phyloP scores from a whole-genome alignment of 148 eudicot genomes.

The Spergularia bocconei region DNA sequence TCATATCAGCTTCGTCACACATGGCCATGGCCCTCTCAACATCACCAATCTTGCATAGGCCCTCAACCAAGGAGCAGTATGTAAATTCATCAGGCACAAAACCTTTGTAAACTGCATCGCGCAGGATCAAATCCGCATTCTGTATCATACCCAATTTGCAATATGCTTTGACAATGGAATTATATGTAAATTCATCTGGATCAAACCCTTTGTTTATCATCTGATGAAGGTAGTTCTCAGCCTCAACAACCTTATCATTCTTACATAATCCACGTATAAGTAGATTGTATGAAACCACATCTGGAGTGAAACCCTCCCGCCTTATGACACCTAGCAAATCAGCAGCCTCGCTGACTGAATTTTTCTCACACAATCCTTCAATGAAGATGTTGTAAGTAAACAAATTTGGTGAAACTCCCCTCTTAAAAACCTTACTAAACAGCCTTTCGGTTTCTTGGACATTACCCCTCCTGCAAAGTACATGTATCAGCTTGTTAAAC shows the following conservation, averaged over 20 bases:
- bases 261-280: conserved; percentile 79
- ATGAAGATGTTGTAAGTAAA: conserved; percentile 76
- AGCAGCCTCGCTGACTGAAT: conserved; percentile 57
- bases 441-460: conserved; percentile 66
- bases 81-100: conserved; percentile 82
- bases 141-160: conserved; percentile 74
- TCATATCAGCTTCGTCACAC: conserved; percentile 51
- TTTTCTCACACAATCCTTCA: conserved; percentile 74
- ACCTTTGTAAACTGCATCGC: conserved; percentile 67
- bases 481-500: conserved; percentile 80
- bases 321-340: conserved; percentile 44
- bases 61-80: conserved; percentile 66
- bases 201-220: conserved; percentile 79
- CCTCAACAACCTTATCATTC: conserved; percentile 57
- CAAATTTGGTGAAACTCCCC: conserved; percentile 81
- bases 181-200: conserved; percentile 88
- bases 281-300: conserved; percentile 81
- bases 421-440: conserved; percentile 70
- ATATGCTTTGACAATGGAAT: conserved; percentile 67
- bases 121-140: conserved; percentile 63
- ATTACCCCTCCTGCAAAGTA: conserved; percentile 62
- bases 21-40: conserved; percentile 62
- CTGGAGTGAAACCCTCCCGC: conserved; percentile 61
- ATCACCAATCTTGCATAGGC: conserved; percentile 74
- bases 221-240: conserved; percentile 64